Conservation (phyloP, 768 basidiomycete species). For the Podaxis carcinomalis region DNA sequence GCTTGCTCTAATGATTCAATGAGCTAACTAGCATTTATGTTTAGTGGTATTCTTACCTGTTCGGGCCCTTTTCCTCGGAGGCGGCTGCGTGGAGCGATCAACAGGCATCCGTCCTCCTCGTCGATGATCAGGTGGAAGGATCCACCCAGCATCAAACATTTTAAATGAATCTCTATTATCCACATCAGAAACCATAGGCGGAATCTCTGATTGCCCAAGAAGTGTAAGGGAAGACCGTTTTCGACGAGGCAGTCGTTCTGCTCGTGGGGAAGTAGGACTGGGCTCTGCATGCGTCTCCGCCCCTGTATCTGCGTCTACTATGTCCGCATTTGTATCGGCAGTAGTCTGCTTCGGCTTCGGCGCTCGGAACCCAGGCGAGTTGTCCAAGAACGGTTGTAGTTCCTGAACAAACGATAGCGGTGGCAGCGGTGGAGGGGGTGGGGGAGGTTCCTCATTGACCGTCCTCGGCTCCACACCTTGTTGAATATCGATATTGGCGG, state of each 20-base stretch:
- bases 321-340: conserved; percentile 18
- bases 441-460: background rate
- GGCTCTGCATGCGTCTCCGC: background rate
- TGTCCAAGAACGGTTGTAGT: conserved; percentile 27
- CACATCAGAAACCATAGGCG: conserved; percentile 65
- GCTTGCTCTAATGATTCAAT: conserved; percentile 26
- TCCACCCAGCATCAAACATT: conserved; percentile 86
- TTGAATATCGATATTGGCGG: background rate
- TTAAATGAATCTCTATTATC: conserved; percentile 71
- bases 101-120: conserved; percentile 50
- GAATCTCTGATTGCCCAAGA: conserved; percentile 29
- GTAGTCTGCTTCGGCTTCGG: background rate
- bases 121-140: conserved; percentile 69
- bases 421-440: background rate
- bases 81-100: conserved; percentile 41
- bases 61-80: conserved; percentile 53
- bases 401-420: background rate
- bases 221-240: conserved; percentile 25
- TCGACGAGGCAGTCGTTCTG: conserved; percentile 15
- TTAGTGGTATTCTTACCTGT: conserved; percentile 29
- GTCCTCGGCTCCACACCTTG: background rate
- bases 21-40: conserved; percentile 3
- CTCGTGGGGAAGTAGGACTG: conserved; percentile 2
- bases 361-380: conserved; percentile 37
- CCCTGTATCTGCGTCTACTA: conserved; percentile 30